Evolutionary conservation across 2,329 filamentous ascomycete genomes (phyloP), one percentile per base, ranked within the genome.

Genomic region (Boeremia exigua): DNA sequence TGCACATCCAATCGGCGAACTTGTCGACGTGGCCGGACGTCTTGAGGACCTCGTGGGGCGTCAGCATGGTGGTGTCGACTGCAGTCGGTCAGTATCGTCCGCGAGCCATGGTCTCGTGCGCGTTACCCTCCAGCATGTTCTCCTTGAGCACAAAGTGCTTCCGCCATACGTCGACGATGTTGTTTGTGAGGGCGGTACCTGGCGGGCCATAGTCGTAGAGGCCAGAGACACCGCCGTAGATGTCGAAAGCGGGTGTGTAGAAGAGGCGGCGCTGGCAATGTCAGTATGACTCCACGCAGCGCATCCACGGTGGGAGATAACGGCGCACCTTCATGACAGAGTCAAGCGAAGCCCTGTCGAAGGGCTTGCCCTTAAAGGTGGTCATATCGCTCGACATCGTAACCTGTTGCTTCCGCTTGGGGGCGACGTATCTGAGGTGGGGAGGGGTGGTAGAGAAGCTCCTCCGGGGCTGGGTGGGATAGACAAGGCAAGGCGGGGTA

Each of bases 1-100:
- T 96, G 87, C 91, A 96, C 93, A 98, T 97, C 91, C 91, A 98
- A 77, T 98, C 94, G 78, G 92, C 90, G 73, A 98, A 98, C 79
- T 96, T 96, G 78, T 97, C 94, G 63, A 98, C 95, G 80, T 99
- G 95, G 62, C 95, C 95, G 76, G 77, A 80, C 3, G 94, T 96
- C 84, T 98, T 96, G 72, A 99, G 86, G 33, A 99, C 91, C 43
- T 95, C 90, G 70, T 95, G 87, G 30, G 95, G 95, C 36, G 95
- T 99, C 72, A 99, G 79, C 79, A 94, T 95, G 34, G 91, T 95
- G 80, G 92, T 96, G 80, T 96, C 93, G 63, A 96, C 87, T 56
- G 48, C 37, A 44, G 37, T 28, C 6, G 39, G 62, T 70, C 59
- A 71, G 67, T 62, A 34, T 42, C 29, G 42, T 33, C 23, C 27